Percentiles rank a stretch among this genome's conserved stretches.
These are phyloP conservation scores for Fusarium sp. DNA, from an alignment of 2,329 filamentous ascomycete genomes.

Conservation along the genomic window DNA sequence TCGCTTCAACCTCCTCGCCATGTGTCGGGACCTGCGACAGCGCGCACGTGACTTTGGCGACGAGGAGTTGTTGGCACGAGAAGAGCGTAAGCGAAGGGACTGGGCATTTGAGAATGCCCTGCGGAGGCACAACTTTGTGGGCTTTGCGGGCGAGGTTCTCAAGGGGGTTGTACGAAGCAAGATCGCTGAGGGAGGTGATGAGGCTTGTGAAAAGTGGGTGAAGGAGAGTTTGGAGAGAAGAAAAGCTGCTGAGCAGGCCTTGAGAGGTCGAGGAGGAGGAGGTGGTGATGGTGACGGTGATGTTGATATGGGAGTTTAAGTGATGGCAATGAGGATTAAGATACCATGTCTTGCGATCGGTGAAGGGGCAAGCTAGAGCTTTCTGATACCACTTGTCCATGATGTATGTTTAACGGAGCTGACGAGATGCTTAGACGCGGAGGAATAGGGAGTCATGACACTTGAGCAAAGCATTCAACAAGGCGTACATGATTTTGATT, in stretches of 20 bases:
- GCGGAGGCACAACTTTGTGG: constrained; percentile 92
- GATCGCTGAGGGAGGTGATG: constrained; percentile 68
- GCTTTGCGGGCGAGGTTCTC: constrained; percentile 88
- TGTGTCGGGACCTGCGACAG: constrained; percentile 82
- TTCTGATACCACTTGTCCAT: constrained; percentile 18
- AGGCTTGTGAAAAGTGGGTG: constrained; percentile 76
- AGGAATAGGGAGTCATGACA: neutral
- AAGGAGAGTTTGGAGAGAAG: constrained; percentile 69
- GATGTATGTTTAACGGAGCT: neutral
- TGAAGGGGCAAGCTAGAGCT: neutral
- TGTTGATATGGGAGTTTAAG: constrained; percentile 52
- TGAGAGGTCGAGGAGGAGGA: constrained; percentile 46
- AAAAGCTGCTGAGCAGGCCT: constrained; percentile 50
- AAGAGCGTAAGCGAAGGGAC: constrained; percentile 81
- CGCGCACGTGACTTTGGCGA: constrained; percentile 84
- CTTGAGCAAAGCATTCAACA: neutral
- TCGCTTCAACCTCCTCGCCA: constrained; percentile 92
- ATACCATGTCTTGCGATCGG: constrained; percentile 17
- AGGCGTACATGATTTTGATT: neutral
- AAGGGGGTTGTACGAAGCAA: constrained; percentile 84
- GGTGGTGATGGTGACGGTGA: constrained; percentile 50
- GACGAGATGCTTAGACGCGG: constrained; percentile 1
- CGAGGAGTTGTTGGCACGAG: constrained; percentile 74
- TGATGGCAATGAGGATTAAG: constrained; percentile 9
- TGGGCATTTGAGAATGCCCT: constrained; percentile 98